These are phyloP conservation scores for Dioszegia crocea DNA, from an alignment of 768 basidiomycete species.

Conservation along the genomic window DNA sequence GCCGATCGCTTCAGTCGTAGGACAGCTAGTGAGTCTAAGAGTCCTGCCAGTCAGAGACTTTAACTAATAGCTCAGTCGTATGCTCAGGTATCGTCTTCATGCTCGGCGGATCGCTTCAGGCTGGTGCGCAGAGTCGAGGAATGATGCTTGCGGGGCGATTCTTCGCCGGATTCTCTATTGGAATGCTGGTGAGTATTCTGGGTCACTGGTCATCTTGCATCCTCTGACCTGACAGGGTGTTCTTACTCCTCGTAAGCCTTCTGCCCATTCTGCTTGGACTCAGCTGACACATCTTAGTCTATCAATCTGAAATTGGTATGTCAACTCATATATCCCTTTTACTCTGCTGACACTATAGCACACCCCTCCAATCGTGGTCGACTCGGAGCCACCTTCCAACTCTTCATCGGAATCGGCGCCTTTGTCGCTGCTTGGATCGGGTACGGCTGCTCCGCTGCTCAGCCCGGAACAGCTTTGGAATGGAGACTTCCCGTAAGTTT, in stretches of 20 bases:
- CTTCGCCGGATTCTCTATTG: constrained; percentile 52
- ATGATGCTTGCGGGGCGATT: constrained; percentile 31
- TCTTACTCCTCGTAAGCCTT: constrained; percentile 51
- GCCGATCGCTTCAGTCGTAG: constrained; percentile 54
- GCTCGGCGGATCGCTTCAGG: constrained; percentile 25
- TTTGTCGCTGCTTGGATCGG: constrained; percentile 79
- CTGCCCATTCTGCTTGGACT: not conserved
- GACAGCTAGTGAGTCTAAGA: constrained; percentile 18
- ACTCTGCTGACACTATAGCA: constrained; percentile 39
- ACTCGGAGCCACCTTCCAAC: constrained; percentile 52
- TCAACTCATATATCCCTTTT: not conserved
- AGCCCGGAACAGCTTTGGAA: constrained; percentile 50
- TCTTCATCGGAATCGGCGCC: constrained; percentile 74
- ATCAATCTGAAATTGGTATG: constrained; percentile 57
- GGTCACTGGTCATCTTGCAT: constrained; percentile 34
- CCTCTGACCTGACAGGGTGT: constrained; percentile 56
- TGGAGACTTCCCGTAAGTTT: constrained; percentile 53
- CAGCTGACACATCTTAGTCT: constrained; percentile 53
- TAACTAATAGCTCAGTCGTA: constrained; percentile 7
- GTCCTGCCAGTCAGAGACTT: no score
- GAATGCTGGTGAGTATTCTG: constrained; percentile 7
- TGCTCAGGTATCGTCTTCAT: constrained; percentile 20
- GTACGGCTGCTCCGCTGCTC: constrained; percentile 63
- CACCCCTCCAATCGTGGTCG: constrained; percentile 56
- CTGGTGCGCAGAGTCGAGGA: constrained; percentile 16